Percentiles rank a stretch among this genome's conserved stretches.
These are phyloP conservation scores for Solanum megistacrolobum DNA, from an alignment of 257 asterid species.

Conservation along the genomic window DNA sequence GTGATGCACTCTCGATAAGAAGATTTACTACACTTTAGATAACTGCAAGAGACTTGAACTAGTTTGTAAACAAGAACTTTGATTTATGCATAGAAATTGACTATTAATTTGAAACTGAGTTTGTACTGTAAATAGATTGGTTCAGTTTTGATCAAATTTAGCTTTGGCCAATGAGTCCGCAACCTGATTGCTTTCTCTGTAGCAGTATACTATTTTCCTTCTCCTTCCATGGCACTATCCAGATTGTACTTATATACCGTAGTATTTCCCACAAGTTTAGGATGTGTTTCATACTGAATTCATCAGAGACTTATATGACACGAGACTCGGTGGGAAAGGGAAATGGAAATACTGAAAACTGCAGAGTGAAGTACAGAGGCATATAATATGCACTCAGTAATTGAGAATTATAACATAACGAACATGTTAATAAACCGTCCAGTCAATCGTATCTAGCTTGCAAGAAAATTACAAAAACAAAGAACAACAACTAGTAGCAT, in stretches of 20 bases:
- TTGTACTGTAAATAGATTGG: background rate
- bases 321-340: background rate
- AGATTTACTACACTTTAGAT: background rate
- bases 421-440: background rate
- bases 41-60: background rate
- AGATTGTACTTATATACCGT: background rate
- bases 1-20: background rate
- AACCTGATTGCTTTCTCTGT: background rate
- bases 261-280: background rate
- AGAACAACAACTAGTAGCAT: background rate
- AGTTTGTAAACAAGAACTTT: background rate
- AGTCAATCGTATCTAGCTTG: background rate
- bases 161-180: background rate
- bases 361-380: background rate
- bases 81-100: background rate
- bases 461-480: background rate
- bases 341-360: background rate
- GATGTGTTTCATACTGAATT: background rate
- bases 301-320: too few species aligned
- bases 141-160: too few species aligned
- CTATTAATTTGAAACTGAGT: background rate
- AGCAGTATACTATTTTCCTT: background rate
- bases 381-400: background rate
- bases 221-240: background rate
- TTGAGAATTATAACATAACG: background rate